Conservation (phyloP, 1,139 yeast species). For the Yamadazyma sp. region DNA sequence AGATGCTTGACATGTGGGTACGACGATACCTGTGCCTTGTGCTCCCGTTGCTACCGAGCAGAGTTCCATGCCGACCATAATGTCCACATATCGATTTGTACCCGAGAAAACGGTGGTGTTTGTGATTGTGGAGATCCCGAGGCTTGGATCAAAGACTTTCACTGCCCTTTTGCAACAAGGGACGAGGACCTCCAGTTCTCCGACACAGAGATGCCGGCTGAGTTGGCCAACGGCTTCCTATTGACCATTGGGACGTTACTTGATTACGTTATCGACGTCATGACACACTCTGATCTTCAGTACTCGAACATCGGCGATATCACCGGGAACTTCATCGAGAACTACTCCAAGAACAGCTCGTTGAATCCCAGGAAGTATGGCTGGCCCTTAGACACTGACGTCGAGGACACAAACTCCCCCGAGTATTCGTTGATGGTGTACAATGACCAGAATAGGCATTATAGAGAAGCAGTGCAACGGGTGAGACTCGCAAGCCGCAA, state of each 20-base stretch:
- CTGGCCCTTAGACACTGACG: constrained; percentile 14
- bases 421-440: constrained; percentile 63
- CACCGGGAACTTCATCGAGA: constrained; percentile 21
- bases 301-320: constrained; percentile 27
- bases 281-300: constrained; percentile 46
- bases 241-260: constrained; percentile 55
- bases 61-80: constrained; percentile 75
- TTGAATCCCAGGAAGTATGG: constrained; percentile 36
- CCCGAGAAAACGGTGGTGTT: constrained; percentile 85
- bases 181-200: constrained; percentile 11
- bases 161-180: constrained; percentile 34
- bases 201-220: constrained; percentile 30
- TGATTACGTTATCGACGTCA: constrained; percentile 78
- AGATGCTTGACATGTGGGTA: constrained; percentile 81
- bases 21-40: constrained; percentile 85
- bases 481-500: constrained; percentile 66
- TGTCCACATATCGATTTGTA: constrained; percentile 70
- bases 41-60: constrained; percentile 73
- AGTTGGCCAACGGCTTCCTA: constrained; percentile 32
- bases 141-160: constrained; percentile 48
- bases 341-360: constrained; percentile 27
- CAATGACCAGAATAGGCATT: constrained; percentile 79
- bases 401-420: constrained; percentile 45
- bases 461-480: constrained; percentile 68
- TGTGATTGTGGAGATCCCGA: constrained; percentile 69